These are phyloP conservation scores for Phaffia australis DNA, from an alignment of 768 basidiomycete species.

Conservation along the genomic window DNA sequence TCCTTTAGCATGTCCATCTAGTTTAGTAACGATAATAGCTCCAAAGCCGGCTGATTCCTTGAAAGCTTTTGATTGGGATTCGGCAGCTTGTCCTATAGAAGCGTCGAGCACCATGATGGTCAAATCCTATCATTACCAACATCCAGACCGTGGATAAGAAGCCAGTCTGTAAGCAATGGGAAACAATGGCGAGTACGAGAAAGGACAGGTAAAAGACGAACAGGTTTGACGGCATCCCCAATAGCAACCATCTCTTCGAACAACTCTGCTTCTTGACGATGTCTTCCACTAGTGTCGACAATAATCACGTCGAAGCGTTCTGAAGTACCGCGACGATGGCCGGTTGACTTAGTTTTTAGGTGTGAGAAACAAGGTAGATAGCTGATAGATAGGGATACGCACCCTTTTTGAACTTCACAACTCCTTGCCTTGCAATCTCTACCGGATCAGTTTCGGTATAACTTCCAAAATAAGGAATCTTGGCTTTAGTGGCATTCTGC, in stretches of 20 bases:
- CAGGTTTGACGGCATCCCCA: constrained; percentile 78
- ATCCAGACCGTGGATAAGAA: background rate
- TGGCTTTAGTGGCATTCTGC: constrained; percentile 96
- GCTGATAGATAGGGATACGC: constrained; percentile 5
- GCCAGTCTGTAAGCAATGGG: constrained; percentile 2
- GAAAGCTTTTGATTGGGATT: constrained; percentile 90
- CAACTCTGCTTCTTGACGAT: constrained; percentile 91
- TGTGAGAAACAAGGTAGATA: background rate
- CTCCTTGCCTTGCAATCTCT: constrained; percentile 83
- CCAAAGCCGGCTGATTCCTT: constrained; percentile 97
- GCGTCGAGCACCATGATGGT: constrained; percentile 91
- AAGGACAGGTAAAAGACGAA: constrained; percentile 25
- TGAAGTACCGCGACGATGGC: constrained; percentile 10
- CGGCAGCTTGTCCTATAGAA: constrained; percentile 97
- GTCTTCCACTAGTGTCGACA: constrained; percentile 93
- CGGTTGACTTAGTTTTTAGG: constrained; percentile 4
- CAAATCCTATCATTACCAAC: constrained; percentile 52
- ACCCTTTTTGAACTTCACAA: constrained; percentile 85
- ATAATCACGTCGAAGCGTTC: constrained; percentile 98
- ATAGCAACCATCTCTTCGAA: constrained; percentile 99
- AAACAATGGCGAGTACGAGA: background rate
- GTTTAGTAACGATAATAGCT: constrained; percentile 97
- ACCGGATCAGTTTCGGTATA: constrained; percentile 99
- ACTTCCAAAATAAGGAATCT: constrained; percentile 96
- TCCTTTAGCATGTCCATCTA: constrained; percentile 98